Evolutionary conservation across 768 basidiomycete species (phyloP), one percentile per base, ranked within the genome.

Genomic region (Saitozyma sp.): DNA sequence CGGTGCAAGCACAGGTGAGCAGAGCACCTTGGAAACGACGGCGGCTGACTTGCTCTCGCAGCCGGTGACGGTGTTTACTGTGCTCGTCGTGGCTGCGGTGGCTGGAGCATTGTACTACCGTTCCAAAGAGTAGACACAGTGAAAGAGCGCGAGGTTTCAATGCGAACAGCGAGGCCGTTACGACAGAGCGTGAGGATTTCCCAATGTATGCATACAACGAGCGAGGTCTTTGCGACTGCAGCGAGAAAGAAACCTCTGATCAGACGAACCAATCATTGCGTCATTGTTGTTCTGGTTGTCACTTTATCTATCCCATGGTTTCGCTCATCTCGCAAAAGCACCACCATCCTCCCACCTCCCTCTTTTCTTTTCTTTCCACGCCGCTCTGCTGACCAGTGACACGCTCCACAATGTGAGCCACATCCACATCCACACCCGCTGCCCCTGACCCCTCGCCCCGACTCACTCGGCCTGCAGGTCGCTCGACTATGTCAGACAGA

Each of bases 401-500:
- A 29, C 5, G 5, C 29, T 5, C 5, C 29, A 29, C 29, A 29
- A 29, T 29, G 29, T 29, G 29, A 29, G 29, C 29, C 29, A 29
- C 29, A 29, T 29, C 29, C 29, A 29, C 29, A 29, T 29, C 29
- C 29, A 5, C n/a, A n/a, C n/a, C n/a, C n/a, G n/a, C n/a, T n/a
- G n/a, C n/a, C n/a, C n/a, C 29, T 29, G 29, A 29, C 29, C 29
- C 29, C 29, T 29, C 29, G 29, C 29, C 29, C 29, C 29, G 29
- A 29, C 29, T 29, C 29, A 29, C 29, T 29, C 5, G 29, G 29
- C 29, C 29, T 29, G 29, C 29, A 29, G 29, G 29, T 29, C 29
- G 29, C 45, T 46, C 3, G 85, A 88, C 77, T 86, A 85, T 66
- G 82, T 90, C 13, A 85, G 87, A 10, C 85, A 88, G 11, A 73